phyloP scores from a whole-genome alignment of 2,329 filamentous ascomycete genomes.

The Exophiala calicioides region DNA sequence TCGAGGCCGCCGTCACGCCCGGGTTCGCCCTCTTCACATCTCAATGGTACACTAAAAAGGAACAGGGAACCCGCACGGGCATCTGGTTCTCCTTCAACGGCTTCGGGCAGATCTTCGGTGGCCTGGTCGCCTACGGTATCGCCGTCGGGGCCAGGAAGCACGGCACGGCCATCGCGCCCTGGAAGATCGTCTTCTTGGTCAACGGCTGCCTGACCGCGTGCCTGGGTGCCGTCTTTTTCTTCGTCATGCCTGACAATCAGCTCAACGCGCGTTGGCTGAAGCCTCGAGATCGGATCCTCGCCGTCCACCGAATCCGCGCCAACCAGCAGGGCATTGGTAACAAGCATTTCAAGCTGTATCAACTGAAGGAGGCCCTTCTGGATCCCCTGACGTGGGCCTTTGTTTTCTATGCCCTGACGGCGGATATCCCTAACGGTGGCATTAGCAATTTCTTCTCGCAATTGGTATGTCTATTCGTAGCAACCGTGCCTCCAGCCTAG shows the following conservation, averaged over 20 bases:
- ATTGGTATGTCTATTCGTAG: constrained; percentile 39
- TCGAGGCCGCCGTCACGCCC: constrained; percentile 68
- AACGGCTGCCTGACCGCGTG: constrained; percentile 55
- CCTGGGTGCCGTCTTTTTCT: constrained; percentile 53
- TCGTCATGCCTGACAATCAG: constrained; percentile 60
- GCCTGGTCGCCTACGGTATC: constrained; percentile 64
- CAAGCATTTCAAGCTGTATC: constrained; percentile 67
- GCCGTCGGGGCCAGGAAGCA: constrained; percentile 56
- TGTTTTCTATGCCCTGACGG: constrained; percentile 58
- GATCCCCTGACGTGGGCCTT: constrained; percentile 64
- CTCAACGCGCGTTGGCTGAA: constrained; percentile 64
- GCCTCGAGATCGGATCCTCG: constrained; percentile 66
- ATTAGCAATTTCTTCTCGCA: constrained; percentile 64
- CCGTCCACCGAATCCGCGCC: constrained; percentile 68
- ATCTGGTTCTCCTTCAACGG: constrained; percentile 72
- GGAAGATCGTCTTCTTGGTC: constrained; percentile 64
- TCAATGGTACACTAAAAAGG: constrained; percentile 71
- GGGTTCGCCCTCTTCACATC: constrained; percentile 68
- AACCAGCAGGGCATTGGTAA: constrained; percentile 77
- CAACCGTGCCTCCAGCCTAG: not conserved
- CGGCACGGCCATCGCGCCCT: constrained; percentile 61
- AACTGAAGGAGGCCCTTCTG: constrained; percentile 60
- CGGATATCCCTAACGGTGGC: constrained; percentile 61
- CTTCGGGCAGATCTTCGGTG: constrained; percentile 64
- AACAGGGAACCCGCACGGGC: constrained; percentile 63